phyloP scores from a whole-genome alignment of 768 basidiomycete species.

The Gymnopilus junonius region DNA sequence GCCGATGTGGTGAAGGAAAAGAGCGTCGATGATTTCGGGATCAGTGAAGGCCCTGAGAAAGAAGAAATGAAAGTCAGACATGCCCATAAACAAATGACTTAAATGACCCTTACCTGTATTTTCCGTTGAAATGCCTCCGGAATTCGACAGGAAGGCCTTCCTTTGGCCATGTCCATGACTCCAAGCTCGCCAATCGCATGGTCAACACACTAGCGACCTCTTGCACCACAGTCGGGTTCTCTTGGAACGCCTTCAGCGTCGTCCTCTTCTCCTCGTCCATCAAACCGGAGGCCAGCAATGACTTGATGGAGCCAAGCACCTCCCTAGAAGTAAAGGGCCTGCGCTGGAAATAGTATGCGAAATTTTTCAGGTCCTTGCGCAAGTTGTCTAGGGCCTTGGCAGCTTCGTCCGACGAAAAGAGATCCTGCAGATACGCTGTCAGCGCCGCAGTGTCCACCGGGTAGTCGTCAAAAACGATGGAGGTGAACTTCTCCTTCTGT shows the following conservation, averaged over 20 bases:
- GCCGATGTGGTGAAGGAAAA: constrained; percentile 50
- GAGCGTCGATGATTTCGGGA: constrained; percentile 49
- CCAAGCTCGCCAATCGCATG: constrained; percentile 47
- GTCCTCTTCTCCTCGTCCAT: constrained; percentile 44
- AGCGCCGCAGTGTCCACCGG: constrained; percentile 36
- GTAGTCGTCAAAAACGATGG: constrained; percentile 44
- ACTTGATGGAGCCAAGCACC: constrained; percentile 36
- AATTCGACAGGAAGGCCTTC: constrained; percentile 47
- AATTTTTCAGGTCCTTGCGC: constrained; percentile 31
- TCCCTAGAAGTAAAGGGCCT: constrained; percentile 27
- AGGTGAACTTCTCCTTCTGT: constrained; percentile 42
- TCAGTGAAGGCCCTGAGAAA: constrained; percentile 47
- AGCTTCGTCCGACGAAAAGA: constrained; percentile 40
- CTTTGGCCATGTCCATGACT: constrained; percentile 48
- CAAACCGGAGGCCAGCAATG: constrained; percentile 38
- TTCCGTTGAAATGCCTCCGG: constrained; percentile 51
- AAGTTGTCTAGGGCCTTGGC: constrained; percentile 32
- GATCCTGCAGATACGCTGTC: constrained; percentile 36
- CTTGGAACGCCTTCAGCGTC: constrained; percentile 45
- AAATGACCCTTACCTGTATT: constrained; percentile 39
- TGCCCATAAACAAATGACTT: neutral
- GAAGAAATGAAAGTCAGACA: neutral
- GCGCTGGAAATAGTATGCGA: constrained; percentile 31
- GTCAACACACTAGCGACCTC: constrained; percentile 49
- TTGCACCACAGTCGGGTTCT: constrained; percentile 40